These are phyloP conservation scores for Pyracantha coccinea DNA, from an alignment of 331 rosid genomes.

Conservation along the genomic window DNA sequence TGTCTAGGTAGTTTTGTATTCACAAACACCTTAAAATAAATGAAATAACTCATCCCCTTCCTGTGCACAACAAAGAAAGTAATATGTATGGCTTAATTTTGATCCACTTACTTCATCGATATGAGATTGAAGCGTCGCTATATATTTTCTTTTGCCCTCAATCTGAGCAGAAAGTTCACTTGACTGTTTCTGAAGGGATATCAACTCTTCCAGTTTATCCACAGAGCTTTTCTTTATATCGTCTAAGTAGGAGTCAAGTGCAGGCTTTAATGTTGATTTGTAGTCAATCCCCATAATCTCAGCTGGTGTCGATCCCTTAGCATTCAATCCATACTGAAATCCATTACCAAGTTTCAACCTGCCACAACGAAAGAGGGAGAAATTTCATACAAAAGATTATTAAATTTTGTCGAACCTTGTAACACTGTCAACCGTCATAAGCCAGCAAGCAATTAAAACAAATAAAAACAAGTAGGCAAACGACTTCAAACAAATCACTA, in stretches of 20 bases:
- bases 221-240: constrained; percentile 58
- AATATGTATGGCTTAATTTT: neutral
- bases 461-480: neutral
- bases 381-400: neutral
- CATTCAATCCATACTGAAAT: constrained; percentile 60
- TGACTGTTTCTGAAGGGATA: constrained; percentile 51
- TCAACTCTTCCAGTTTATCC: constrained; percentile 55
- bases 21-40: neutral
- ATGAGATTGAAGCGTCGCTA: constrained; percentile 32
- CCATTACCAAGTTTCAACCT: constrained; percentile 69
- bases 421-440: neutral
- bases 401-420: neutral
- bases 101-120: constrained; percentile 52
- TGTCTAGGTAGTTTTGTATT: neutral
- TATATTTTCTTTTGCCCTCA: constrained; percentile 47
- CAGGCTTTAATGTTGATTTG: constrained; percentile 55
- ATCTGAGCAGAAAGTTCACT: constrained; percentile 44
- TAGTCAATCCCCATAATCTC: constrained; percentile 81
- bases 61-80: neutral
- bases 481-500: neutral
- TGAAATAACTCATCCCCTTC: neutral
- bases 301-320: constrained; percentile 62
- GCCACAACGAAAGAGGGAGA: constrained; percentile 3
- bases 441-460: neutral
- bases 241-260: constrained; percentile 39